These are phyloP conservation scores for Leucocoprinus birnbaumii DNA, from an alignment of 768 basidiomycete genomes.

Conservation along the genomic window DNA sequence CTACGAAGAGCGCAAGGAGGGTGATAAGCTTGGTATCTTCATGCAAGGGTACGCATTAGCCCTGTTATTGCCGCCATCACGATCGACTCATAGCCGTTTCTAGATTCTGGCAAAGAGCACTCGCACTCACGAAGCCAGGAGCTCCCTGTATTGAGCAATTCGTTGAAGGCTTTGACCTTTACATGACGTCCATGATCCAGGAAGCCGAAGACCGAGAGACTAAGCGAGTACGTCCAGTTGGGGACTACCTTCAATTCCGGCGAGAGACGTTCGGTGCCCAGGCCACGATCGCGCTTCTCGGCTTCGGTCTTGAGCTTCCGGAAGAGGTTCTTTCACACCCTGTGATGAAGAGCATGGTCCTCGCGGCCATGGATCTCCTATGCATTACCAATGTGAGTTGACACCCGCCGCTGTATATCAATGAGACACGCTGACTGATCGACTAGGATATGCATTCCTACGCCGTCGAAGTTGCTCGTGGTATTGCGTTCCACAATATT, in stretches of 20 bases:
- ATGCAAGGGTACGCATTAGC: slow-evolving; percentile 8
- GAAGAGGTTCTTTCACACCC: slow-evolving; percentile 20
- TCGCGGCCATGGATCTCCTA: slow-evolving; percentile 15
- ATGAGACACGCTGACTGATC: not conserved
- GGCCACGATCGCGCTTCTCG: slow-evolving; percentile 15
- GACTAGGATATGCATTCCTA: slow-evolving; percentile 21
- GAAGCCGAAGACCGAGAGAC: slow-evolving; percentile 16
- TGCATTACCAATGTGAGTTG: slow-evolving; percentile 17
- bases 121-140: slow-evolving; percentile 11
- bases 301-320: slow-evolving; percentile 21
- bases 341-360: slow-evolving; percentile 12
- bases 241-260: slow-evolving; percentile 17
- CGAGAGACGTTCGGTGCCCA: slow-evolving; percentile 17
- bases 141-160: slow-evolving; percentile 15
- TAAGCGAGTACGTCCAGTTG: slow-evolving; percentile 10
- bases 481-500: slow-evolving; percentile 19
- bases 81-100: not conserved
- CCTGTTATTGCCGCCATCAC: not conserved
- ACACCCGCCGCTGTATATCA: not conserved
- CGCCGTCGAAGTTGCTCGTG: slow-evolving; percentile 15
- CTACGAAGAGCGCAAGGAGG: slow-evolving; percentile 16
- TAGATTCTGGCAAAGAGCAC: slow-evolving; percentile 17
- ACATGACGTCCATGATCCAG: slow-evolving; percentile 17
- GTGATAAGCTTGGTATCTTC: slow-evolving; percentile 15
- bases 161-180: slow-evolving; percentile 14